Percentiles rank a stretch among this genome's conserved stretches.
Evolutionary conservation across 1,284 basidiomycete genomes (phyloP).

Genomic region (Boletus smithii): DNA sequence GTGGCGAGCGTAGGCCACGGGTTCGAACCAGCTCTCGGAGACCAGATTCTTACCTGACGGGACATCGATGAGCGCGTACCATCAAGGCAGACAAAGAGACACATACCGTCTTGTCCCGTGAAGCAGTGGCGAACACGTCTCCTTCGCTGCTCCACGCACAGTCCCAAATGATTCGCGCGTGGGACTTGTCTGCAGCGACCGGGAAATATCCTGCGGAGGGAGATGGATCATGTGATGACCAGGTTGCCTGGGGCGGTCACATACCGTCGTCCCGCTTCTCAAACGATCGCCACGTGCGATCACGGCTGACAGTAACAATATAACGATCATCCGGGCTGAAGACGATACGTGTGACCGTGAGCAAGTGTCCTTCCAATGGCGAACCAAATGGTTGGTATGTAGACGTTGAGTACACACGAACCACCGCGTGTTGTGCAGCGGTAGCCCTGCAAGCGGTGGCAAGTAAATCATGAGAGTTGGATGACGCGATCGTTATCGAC

Average conservation of each 20-base stretch:
- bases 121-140: conserved; percentile 86
- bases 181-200: conserved; percentile 74
- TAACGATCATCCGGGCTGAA: conserved; percentile 83
- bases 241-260: conserved; percentile 14
- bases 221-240: background rate
- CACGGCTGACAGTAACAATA: conserved; percentile 84
- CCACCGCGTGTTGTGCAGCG: conserved; percentile 82
- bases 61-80: background rate
- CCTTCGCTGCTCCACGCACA: conserved; percentile 77
- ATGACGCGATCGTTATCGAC: conserved; percentile 77
- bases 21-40: conserved; percentile 29
- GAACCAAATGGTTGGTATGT: conserved; percentile 69
- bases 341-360: conserved; percentile 87
- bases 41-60: conserved; percentile 72
- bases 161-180: conserved; percentile 95
- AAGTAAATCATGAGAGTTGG: conserved; percentile 66
- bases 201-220: conserved; percentile 52
- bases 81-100: background rate
- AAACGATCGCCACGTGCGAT: conserved; percentile 91
- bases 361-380: conserved; percentile 77
- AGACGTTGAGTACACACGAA: conserved; percentile 77
- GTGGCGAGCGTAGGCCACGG: conserved; percentile 54
- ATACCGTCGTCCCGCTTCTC: conserved; percentile 43
- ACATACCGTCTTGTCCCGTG: conserved; percentile 89
- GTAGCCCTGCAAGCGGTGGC: conserved; percentile 93